phyloP scores from a whole-genome alignment of 129 eudicot species.

The Tagetes patula region DNA sequence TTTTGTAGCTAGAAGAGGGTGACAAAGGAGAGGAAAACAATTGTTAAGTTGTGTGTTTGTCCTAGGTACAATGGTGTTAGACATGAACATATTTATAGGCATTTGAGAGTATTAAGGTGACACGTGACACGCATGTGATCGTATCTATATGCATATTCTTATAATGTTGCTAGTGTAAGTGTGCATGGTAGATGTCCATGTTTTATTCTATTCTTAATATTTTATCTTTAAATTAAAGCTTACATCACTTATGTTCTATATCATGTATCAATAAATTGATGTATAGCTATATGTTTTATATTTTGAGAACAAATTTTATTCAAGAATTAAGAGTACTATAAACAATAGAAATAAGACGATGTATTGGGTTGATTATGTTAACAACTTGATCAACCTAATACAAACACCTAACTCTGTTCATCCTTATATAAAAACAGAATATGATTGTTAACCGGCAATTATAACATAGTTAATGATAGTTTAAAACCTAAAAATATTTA shows the following conservation, averaged over 20 bases:
- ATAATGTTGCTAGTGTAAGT: slow-evolving; percentile 6
- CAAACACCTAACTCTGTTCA: no score
- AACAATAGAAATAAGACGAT: no score
- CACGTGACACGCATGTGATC: slow-evolving; percentile 12
- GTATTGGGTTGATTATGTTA: no score
- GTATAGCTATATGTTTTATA: no score
- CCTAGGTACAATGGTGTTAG: slow-evolving; percentile 41
- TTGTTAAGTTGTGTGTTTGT: slow-evolving; percentile 54
- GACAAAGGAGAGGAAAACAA: slow-evolving; percentile 63
- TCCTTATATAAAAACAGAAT: no score
- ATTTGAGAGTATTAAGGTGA: not conserved
- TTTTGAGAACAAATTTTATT: no score
- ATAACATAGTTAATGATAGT: no score
- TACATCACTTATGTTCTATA: not conserved
- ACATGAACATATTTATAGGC: slow-evolving; percentile 55
- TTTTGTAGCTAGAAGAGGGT: slow-evolving; percentile 8
- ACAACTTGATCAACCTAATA: no score
- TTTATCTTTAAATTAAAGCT: not conserved
- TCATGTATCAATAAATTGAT: not conserved
- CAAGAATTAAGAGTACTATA: no score
- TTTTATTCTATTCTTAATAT: not conserved
- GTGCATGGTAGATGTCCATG: slow-evolving; percentile 24
- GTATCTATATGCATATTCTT: slow-evolving; percentile 39
- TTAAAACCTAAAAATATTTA: no score
- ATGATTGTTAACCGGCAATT: no score